Evolutionary conservation across 331 rosid genomes (phyloP).

Genomic region (Rosa hybrid): DNA sequence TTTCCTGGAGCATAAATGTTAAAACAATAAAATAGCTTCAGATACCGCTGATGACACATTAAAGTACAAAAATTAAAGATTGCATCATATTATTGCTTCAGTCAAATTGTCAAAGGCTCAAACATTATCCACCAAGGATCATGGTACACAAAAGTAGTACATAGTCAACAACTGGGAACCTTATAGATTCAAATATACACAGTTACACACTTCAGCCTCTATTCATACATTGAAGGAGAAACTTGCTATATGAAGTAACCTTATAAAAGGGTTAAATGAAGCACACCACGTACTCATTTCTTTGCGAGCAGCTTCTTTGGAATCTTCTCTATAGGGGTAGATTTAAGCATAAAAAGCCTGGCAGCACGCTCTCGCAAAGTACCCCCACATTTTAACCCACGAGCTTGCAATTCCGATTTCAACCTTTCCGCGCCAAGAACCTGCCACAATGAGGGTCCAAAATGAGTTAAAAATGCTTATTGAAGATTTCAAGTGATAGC

Average conservation of each 20-base stretch:
- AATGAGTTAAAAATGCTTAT: not conserved
- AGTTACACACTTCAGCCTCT: not conserved
- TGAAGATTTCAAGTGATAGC: not conserved
- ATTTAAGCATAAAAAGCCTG: conserved; percentile 83
- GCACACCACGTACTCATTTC: conserved; percentile 38
- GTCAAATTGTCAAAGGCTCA: not conserved
- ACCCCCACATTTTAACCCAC: conserved; percentile 91
- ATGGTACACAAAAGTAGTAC: not conserved
- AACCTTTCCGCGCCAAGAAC: conserved; percentile 80
- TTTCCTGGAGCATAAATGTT: not conserved
- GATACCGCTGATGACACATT: not conserved
- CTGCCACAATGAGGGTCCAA: conserved; percentile 35
- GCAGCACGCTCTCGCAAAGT: conserved; percentile 86
- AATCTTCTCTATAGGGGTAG: conserved; percentile 72
- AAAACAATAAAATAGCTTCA: no score
- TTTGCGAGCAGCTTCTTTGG: conserved; percentile 88
- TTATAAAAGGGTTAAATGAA: not conserved
- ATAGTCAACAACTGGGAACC: not conserved
- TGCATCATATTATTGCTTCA: not conserved
- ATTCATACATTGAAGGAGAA: not conserved
- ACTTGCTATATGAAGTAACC: not conserved
- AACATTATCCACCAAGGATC: conserved; percentile 16
- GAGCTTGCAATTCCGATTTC: conserved; percentile 72
- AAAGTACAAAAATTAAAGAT: not conserved
- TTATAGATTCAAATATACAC: conserved; percentile 15